Percentiles rank a stretch among this genome's conserved stretches.
Conservation (phyloP, 73 alveolate genomes). For the Paramecium sexaurelia region DNA sequence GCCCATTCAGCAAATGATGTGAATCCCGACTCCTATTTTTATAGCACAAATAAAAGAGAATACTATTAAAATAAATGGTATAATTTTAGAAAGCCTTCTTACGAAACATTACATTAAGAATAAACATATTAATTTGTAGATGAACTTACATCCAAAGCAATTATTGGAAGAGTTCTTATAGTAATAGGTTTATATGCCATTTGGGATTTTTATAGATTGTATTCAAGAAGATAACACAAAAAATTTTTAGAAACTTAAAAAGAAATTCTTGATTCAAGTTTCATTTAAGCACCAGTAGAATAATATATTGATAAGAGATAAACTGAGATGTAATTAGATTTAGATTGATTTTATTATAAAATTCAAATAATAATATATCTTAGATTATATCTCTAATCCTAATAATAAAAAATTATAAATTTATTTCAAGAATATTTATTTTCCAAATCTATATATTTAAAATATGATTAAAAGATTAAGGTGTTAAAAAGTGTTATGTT, state of each 20-base stretch:
- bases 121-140: background rate
- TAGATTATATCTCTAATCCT: too few species aligned
- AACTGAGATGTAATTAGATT: background rate
- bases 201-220: constrained; percentile 39
- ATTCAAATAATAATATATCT: background rate
- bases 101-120: constrained; percentile 21
- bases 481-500: too few species aligned
- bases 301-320: constrained; percentile 29
- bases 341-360: background rate
- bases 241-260: constrained; percentile 17
- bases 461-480: too few species aligned
- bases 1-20: constrained; percentile 47
- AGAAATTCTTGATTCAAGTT: constrained; percentile 21
- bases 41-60: background rate
- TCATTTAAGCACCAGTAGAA: background rate
- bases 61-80: constrained; percentile 42
- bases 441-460: too few species aligned
- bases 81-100: background rate
- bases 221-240: constrained; percentile 1
- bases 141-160: constrained; percentile 22
- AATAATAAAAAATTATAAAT: too few species aligned
- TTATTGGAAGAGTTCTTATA: background rate
- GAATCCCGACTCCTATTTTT: constrained; percentile 24
- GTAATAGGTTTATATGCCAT: background rate
- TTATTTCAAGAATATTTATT: too few species aligned